Percentiles rank a stretch among this genome's conserved stretches.
These are phyloP conservation scores for Phytophthora tentaculata DNA, from an alignment of 352 stramenopile genomes.

Conservation along the genomic window DNA sequence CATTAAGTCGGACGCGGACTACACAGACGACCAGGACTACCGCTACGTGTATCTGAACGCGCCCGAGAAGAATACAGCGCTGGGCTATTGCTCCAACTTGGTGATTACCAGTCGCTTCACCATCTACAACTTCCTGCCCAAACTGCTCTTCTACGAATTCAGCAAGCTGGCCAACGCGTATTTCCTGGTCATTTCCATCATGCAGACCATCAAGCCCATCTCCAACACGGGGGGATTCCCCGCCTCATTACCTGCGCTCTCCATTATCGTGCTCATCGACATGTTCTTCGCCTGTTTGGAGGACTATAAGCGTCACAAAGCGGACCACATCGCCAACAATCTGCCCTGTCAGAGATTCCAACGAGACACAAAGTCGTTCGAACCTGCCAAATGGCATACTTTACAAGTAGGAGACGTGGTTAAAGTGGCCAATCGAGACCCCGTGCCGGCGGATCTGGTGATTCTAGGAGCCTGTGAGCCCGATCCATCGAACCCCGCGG, in stretches of 20 bases:
- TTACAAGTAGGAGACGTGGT: conserved; percentile 91
- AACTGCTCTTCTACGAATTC: conserved; percentile 92
- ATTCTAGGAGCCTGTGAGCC: conserved; percentile 87
- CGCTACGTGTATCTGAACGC: conserved; percentile 81
- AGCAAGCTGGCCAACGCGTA: conserved; percentile 94
- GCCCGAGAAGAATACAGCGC: conserved; percentile 55
- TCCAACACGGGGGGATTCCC: conserved; percentile 93
- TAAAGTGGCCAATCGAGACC: conserved; percentile 88
- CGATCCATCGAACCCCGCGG: conserved; percentile 62
- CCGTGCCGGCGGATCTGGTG: conserved; percentile 87
- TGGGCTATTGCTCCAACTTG: conserved; percentile 74
- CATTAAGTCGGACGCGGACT: neutral
- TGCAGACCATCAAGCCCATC: conserved; percentile 92
- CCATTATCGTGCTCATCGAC: conserved; percentile 93
- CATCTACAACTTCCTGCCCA: conserved; percentile 91
- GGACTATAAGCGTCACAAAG: conserved; percentile 90
- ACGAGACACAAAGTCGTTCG: conserved; percentile 48
- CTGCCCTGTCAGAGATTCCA: conserved; percentile 63
- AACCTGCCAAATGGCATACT: conserved; percentile 71
- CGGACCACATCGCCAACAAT: conserved; percentile 89
- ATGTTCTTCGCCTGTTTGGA: conserved; percentile 93
- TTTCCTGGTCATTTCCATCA: conserved; percentile 93
- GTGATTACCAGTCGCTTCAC: conserved; percentile 93
- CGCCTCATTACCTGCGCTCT: conserved; percentile 89
- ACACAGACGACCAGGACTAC: conserved; percentile 41